phyloP scores from a whole-genome alignment of 495 filamentous ascomycete genomes.

The Parathielavia appendiculata region DNA sequence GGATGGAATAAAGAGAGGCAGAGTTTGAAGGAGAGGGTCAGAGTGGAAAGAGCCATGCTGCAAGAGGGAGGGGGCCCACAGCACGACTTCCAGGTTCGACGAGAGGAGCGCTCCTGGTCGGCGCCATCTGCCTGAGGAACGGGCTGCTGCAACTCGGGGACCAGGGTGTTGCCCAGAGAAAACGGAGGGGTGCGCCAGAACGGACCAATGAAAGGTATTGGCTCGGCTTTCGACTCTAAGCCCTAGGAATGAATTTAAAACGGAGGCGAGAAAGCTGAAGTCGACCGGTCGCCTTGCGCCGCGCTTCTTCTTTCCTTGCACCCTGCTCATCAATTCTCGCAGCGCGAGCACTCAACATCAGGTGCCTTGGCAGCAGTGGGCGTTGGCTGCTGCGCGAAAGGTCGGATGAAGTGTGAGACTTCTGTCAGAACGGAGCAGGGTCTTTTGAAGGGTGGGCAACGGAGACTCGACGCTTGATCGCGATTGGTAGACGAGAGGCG shows the following conservation, averaged over 20 bases:
- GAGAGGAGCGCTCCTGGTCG: slow-evolving; percentile 19
- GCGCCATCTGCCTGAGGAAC: slow-evolving; percentile 15
- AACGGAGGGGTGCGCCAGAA: slow-evolving; percentile 16
- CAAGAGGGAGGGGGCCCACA: slow-evolving; percentile 32
- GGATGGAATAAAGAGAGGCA: slow-evolving; percentile 28
- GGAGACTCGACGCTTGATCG: slow-evolving; percentile 3
- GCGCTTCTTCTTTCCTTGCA: neutral
- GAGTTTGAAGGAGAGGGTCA: slow-evolving; percentile 34
- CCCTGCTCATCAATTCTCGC: neutral
- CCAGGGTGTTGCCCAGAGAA: slow-evolving; percentile 14
- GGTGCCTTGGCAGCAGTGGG: neutral
- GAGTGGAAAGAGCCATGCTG: slow-evolving; percentile 23
- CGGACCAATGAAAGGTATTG: slow-evolving; percentile 19
- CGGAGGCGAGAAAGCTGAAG: neutral
- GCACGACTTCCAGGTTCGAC: slow-evolving; percentile 13
- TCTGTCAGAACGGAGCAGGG: slow-evolving; percentile 19
- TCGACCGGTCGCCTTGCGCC: neutral
- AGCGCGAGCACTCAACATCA: neutral
- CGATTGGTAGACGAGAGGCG: slow-evolving; percentile 10
- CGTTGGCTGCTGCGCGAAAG: neutral
- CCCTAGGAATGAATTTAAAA: neutral
- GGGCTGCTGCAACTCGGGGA: slow-evolving; percentile 22
- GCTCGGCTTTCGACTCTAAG: slow-evolving; percentile 10
- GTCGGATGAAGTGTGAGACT: slow-evolving; percentile 18
- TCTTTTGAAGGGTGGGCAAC: slow-evolving; percentile 17